A percentile compares a stretch with the other conserved stretches of the same genome.
Conservation (phyloP, 164 flowering plant genomes). For the Annona cherimola region DNA sequence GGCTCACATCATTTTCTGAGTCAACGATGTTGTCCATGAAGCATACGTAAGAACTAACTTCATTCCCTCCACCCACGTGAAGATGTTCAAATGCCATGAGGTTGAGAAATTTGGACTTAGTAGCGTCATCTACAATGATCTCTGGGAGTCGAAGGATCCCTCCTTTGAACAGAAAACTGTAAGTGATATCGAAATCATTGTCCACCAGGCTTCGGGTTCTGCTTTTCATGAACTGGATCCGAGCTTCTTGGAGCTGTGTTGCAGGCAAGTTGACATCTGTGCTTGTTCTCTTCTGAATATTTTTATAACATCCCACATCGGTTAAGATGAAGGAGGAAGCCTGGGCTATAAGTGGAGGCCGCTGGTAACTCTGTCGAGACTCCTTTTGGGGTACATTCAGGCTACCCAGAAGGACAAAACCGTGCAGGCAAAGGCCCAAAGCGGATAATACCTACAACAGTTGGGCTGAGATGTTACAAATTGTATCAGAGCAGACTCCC, state of each 20-base stretch:
- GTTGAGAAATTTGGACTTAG: constrained; percentile 40
- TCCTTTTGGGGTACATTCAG: too few species aligned
- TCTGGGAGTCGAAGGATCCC: constrained; percentile 46
- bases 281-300: not conserved
- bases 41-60: constrained; percentile 36
- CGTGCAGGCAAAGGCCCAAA: too few species aligned
- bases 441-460: too few species aligned
- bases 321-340: too few species aligned
- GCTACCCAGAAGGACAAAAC: too few species aligned
- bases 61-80: constrained; percentile 47
- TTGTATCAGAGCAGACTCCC: too few species aligned
- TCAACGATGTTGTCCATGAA: constrained; percentile 59
- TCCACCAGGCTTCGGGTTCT: constrained; percentile 32
- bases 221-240: constrained; percentile 35
- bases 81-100: constrained; percentile 54
- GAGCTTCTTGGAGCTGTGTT: constrained; percentile 35
- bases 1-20: constrained; percentile 36
- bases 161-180: too few species aligned
- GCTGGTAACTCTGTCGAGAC: too few species aligned
- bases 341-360: too few species aligned
- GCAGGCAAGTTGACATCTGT: constrained; percentile 6
- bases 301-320: too few species aligned
- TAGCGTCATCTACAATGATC: constrained; percentile 36
- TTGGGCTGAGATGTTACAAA: too few species aligned
- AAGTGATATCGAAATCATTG: too few species aligned